These are phyloP conservation scores for Picea mariana DNA, from an alignment of 83 land plant species.

Conservation along the genomic window DNA sequence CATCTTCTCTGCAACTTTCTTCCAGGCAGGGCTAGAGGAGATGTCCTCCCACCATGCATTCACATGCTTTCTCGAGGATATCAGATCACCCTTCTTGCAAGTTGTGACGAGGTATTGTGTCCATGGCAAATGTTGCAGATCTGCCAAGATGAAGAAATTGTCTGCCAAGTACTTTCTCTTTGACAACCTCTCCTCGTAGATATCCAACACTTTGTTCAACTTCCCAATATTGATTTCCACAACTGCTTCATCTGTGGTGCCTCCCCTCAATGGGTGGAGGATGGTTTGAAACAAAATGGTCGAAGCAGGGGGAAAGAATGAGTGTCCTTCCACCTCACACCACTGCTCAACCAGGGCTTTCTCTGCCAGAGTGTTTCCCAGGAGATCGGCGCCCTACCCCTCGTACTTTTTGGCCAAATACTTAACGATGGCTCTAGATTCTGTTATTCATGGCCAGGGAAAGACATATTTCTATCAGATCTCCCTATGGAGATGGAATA, in stretches of 20 bases:
- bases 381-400: conserved; percentile 20
- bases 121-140: conserved; percentile 81
- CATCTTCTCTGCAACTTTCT: conserved; percentile 28
- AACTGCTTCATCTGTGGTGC: conserved; percentile 33
- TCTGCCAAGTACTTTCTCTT: conserved; percentile 69
- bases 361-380: conserved; percentile 27
- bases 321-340: conserved; percentile 39
- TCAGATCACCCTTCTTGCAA: too few relatives aligned
- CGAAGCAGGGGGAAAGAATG: conserved; percentile 24
- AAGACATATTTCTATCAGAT: too few relatives aligned
- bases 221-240: conserved; percentile 41
- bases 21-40: conserved; percentile 56
- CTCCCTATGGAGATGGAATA: neutral
- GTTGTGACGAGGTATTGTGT: too few relatives aligned
- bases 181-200: conserved; percentile 66
- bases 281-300: conserved; percentile 25
- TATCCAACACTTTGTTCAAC: conserved; percentile 68
- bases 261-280: conserved; percentile 23
- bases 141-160: conserved; percentile 64
- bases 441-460: too few relatives aligned
- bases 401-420: conserved; percentile 30
- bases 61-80: conserved; percentile 34
- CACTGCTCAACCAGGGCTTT: conserved; percentile 36
- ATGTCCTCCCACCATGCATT: conserved; percentile 51
- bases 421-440: conserved; percentile 34